Base-by-base conservation (phyloP, 1,284 basidiomycete genomes). In the Rhodofomes roseus region DNA sequence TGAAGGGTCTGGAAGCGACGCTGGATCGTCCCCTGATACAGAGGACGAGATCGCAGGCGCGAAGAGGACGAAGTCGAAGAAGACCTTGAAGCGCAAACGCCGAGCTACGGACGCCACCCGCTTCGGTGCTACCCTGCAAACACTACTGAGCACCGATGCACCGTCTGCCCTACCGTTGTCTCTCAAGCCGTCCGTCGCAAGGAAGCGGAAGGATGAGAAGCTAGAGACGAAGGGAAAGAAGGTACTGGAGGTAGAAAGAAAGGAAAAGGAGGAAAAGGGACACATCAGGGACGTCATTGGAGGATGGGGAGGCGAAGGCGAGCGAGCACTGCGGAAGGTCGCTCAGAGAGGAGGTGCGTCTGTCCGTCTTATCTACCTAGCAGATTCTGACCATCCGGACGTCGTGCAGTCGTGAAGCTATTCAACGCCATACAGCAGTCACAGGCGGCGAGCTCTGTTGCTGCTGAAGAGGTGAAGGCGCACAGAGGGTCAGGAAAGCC, bases 371-470 rank as follows among this genome's bases (percentile, higher is more conserved):
- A 54, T 41, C 50, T 52, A 11, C 11, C 23, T 41, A 43, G 18
- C 22, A 31, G 4, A 16, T 46, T 39, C 27, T 52, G 27, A 31
- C 31, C 23, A 40, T 44, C n/a, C 4, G 2, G 39, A 27, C 11
- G 31, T 11, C 11, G 11, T 34, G 31, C 56, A 93, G 90, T 93
- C 48, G 90, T 93, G 12, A 86, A 89, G 67, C 76, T 93, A 14
- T 93, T 93, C 76, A 93, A 93, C 67, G 84, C 82, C 2, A 89
- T 93, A 55, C 91, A 92, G 65, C 88, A 91, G 66, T 85, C 90
- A 11, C 90, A 93, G 67, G 73, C 79, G 8, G 80, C 80, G 6
- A 77, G 81, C 1, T 71, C 77, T 18, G 78, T 71, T 8, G 79
- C 79, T 20, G 79, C 77, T 25, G 84, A 86, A 68, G 80, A 85